Evolutionary conservation across 2,329 filamentous ascomycete species (phyloP).

Genomic region (Colletotrichum sp.): DNA sequence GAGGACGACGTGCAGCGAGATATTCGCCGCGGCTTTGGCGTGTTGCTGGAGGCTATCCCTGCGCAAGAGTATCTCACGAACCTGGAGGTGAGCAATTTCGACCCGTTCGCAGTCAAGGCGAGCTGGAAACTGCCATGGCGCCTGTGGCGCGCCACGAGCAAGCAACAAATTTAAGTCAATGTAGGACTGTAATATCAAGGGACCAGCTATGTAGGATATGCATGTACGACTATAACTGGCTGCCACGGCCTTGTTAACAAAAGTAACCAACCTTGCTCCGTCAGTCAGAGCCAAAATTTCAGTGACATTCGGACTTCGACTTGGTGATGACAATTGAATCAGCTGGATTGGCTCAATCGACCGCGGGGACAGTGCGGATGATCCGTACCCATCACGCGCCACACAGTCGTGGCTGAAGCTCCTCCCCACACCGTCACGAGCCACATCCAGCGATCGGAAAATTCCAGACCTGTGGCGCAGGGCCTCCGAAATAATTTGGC

Average conservation of each 20-base stretch:
- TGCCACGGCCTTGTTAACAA: background rate
- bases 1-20: conserved; percentile 42
- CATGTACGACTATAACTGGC: background rate
- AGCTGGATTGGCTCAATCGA: background rate
- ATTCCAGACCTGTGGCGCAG: conserved; percentile 11
- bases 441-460: background rate
- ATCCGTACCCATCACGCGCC: background rate
- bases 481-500: conserved; percentile 11
- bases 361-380: conserved; percentile 3
- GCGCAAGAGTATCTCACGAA: conserved; percentile 80
- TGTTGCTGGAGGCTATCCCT: conserved; percentile 80
- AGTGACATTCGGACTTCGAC: background rate
- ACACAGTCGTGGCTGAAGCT: conserved; percentile 11
- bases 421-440: background rate
- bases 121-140: conserved; percentile 88
- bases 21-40: conserved; percentile 72
- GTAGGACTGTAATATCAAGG: background rate
- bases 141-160: conserved; percentile 59
- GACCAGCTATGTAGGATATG: background rate
- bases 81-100: conserved; percentile 83
- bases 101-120: conserved; percentile 72
- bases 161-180: conserved; percentile 46
- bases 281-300: background rate
- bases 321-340: background rate
- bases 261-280: background rate